Evolutionary conservation across 208 protist genomes (phyloP), one percentile per base, ranked within the genome.

Genomic region (Polymyxa betae): DNA sequence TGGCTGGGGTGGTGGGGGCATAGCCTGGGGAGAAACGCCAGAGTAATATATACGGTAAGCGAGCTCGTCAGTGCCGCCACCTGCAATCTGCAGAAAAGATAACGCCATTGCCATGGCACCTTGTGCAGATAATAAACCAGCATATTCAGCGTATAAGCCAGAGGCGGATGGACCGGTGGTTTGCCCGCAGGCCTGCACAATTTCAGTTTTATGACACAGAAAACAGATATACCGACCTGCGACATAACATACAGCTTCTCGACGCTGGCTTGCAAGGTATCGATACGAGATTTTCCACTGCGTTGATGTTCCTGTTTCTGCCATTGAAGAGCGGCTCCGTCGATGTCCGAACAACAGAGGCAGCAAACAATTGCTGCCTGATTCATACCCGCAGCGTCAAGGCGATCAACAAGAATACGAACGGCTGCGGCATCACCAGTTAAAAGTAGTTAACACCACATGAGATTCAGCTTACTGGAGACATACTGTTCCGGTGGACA

Each of bases 171-270:
- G 35, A n/a, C 72, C 72, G 72, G 10, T 20, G 35, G 72, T 35
- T 43, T 45, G 72, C n/a, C 72, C 72, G 35, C 35, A 45, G 16
- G 72, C 72, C 72, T 82, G 40, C 5, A 82, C 16, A 5, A 82
- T 5, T 16, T 5, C 35, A 5, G n/a, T 82, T 35, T 35, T 35
- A 5, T 38, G 72, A 35, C 5, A 20, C 16, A 82, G 72, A 20
- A 40, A 43, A 12, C 5, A 5, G n/a, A 29, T 60, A 60, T 60
- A 29, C 49, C 5, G 5, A 82, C 72, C 72, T 43, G n/a, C 12
- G 72, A 20, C 72, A 82, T 82, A 43, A 82, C 72, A n/a, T 38
- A 82, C 72, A 82, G 72, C 72, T 82, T 82, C n/a, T 82, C 72
- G 16, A 82, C 72, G 72, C 35, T 43, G n/a, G 5, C 40, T 43